Evolutionary conservation across 371 early-diverging fungal genomes (phyloP).

Genomic region (Haplosporangium sp.): DNA sequence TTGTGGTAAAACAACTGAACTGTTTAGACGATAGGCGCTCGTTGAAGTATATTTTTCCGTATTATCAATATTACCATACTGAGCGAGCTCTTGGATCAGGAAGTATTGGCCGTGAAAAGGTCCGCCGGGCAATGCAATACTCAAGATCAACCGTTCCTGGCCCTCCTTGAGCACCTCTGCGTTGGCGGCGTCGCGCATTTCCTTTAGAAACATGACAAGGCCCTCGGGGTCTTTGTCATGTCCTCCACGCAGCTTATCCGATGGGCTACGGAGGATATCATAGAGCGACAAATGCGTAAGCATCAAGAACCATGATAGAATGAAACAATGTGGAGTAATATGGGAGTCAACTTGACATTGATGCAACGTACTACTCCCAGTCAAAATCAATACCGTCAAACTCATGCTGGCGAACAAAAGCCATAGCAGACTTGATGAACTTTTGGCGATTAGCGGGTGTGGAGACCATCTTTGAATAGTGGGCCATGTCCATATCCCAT

Average conservation of each 20-base stretch:
- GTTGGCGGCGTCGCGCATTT: slow-evolving; percentile 47
- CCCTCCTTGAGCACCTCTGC: slow-evolving; percentile 16
- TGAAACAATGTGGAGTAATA: too few relatives aligned
- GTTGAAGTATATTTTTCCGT: too few relatives aligned
- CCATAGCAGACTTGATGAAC: slow-evolving; percentile 43
- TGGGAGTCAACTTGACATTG: too few relatives aligned
- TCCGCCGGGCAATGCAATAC: slow-evolving; percentile 49
- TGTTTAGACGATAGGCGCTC: too few relatives aligned
- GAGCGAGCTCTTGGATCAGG: slow-evolving; percentile 31
- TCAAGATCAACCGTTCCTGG: slow-evolving; percentile 39
- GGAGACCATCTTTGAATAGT: slow-evolving; percentile 53
- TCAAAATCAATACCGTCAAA: slow-evolving; percentile 54
- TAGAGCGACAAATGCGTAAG: too few relatives aligned
- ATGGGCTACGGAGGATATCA: slow-evolving; percentile 14
- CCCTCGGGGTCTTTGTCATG: slow-evolving; percentile 37
- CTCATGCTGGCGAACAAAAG: slow-evolving; percentile 26
- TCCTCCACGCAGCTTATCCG: slow-evolving; percentile 32
- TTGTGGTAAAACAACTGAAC: neutral
- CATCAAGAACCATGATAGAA: too few relatives aligned
- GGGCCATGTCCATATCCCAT: slow-evolving; percentile 55
- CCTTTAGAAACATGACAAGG: slow-evolving; percentile 43
- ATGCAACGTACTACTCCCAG: slow-evolving; percentile 48
- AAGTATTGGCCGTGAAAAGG: slow-evolving; percentile 51
- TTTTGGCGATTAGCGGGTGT: slow-evolving; percentile 43
- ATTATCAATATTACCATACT: slow-evolving; percentile 20